These are phyloP conservation scores for Paragyromitra xinjiangensis DNA, from an alignment of 495 filamentous ascomycete genomes.

Conservation along the genomic window DNA sequence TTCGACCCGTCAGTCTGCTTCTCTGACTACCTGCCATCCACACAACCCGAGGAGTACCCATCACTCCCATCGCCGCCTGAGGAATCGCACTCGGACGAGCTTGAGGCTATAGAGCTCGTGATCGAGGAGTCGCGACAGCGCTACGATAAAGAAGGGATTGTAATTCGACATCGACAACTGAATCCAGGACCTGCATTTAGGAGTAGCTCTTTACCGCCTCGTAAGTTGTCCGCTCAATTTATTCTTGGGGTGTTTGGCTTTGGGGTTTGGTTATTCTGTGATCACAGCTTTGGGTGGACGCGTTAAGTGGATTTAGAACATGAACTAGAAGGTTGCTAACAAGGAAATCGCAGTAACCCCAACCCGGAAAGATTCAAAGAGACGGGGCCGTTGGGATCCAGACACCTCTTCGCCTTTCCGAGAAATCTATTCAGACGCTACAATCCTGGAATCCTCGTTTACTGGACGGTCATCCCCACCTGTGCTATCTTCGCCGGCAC, in stretches of 20 bases:
- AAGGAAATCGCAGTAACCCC: constrained; percentile 54
- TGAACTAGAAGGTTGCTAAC: constrained; percentile 16
- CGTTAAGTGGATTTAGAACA: constrained; percentile 5
- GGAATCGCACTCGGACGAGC: constrained; percentile 65
- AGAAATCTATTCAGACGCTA: constrained; percentile 10
- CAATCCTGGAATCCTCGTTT: constrained; percentile 6
- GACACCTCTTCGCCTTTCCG: constrained; percentile 30
- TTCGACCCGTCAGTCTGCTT: constrained; percentile 52
- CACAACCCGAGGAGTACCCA: constrained; percentile 30
- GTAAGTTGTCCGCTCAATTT: constrained; percentile 56
- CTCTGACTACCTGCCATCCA: constrained; percentile 46
- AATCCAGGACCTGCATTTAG: constrained; percentile 68
- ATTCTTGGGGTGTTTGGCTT: background rate
- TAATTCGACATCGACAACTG: constrained; percentile 73
- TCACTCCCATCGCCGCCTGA: constrained; percentile 31
- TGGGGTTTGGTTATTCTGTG: background rate
- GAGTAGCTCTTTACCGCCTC: constrained; percentile 66
- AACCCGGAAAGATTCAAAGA: constrained; percentile 35
- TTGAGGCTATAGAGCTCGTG: constrained; percentile 67
- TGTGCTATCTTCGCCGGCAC: constrained; percentile 25
- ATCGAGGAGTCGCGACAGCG: constrained; percentile 63
- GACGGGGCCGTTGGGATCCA: constrained; percentile 16
- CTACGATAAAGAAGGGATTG: constrained; percentile 64
- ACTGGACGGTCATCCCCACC: background rate
- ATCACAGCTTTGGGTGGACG: background rate